These are phyloP conservation scores for Neopestalotiopsis clavispora DNA, from an alignment of 2,329 filamentous ascomycete genomes.

Conservation along the genomic window DNA sequence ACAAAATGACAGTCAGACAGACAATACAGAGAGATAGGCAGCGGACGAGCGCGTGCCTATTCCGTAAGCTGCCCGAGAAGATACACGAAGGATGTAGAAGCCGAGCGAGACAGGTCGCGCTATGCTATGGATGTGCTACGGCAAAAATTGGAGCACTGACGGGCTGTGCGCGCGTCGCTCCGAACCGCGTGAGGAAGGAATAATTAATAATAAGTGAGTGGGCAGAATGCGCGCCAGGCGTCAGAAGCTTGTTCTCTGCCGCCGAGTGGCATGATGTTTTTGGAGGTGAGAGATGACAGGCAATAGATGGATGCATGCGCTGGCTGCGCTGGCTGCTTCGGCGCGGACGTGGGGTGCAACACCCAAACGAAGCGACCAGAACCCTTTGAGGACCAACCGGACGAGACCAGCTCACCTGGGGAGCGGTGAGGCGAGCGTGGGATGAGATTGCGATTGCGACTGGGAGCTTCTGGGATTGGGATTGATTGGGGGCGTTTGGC, in stretches of 20 bases:
- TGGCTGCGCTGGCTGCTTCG: slow-evolving; percentile 5
- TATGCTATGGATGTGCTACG: background rate
- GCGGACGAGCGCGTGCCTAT: background rate
- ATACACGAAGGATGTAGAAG: background rate
- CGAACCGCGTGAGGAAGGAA: slow-evolving; percentile 18
- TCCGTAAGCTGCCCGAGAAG: background rate
- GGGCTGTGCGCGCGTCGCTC: slow-evolving; percentile 19
- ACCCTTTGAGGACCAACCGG: background rate
- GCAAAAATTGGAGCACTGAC: background rate
- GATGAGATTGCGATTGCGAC: background rate
- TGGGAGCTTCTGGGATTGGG: background rate
- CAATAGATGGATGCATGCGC: slow-evolving; percentile 6
- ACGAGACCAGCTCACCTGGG: background rate
- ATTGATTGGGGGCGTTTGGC: background rate
- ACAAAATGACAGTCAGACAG: background rate
- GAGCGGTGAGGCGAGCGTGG: slow-evolving; percentile 12
- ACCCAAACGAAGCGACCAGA: slow-evolving; percentile 9
- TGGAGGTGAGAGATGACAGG: slow-evolving; percentile 16
- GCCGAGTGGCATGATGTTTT: background rate
- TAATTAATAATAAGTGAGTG: background rate
- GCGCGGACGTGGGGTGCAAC: slow-evolving; percentile 13
- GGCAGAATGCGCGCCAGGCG: slow-evolving; percentile 2
- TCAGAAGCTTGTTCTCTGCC: slow-evolving; percentile 12
- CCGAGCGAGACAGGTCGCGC: background rate
- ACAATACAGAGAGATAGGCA: background rate